Percentiles rank a stretch among this genome's conserved stretches.
These are phyloP conservation scores for Kwoniella botswanensis DNA, from an alignment of 768 basidiomycete genomes.

Conservation along the genomic window DNA sequence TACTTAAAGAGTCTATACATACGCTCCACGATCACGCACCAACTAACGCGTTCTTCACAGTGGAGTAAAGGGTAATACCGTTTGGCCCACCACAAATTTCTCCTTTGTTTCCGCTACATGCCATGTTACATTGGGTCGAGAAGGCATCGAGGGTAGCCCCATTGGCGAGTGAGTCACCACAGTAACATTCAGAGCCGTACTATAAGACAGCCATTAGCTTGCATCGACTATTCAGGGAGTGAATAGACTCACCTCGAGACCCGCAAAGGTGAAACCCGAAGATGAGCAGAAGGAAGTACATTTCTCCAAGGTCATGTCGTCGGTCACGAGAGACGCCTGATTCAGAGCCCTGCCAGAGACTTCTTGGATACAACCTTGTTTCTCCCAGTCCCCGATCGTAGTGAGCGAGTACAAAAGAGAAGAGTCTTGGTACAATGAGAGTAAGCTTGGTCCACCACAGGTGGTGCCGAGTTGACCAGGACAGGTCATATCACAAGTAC, in stretches of 20 bases:
- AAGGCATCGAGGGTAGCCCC: constrained; percentile 34
- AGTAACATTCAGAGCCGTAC: constrained; percentile 51
- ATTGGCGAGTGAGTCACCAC: constrained; percentile 42
- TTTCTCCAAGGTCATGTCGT: constrained; percentile 38
- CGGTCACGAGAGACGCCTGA: constrained; percentile 33
- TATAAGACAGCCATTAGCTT: constrained; percentile 8
- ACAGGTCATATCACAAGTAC: constrained; percentile 30
- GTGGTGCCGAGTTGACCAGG: constrained; percentile 15
- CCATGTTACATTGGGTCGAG: constrained; percentile 42
- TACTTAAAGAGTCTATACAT: background rate
- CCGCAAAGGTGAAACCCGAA: constrained; percentile 38
- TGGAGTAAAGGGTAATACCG: constrained; percentile 30
- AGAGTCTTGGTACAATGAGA: constrained; percentile 29
- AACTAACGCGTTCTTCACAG: constrained; percentile 4
- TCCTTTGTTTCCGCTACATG: constrained; percentile 39
- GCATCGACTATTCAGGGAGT: constrained; percentile 24
- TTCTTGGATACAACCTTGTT: constrained; percentile 42
- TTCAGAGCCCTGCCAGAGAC: constrained; percentile 47
- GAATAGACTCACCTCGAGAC: constrained; percentile 39
- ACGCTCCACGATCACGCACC: background rate
- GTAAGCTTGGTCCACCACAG: constrained; percentile 27
- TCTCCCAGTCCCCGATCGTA: constrained; percentile 19
- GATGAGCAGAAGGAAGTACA: constrained; percentile 43
- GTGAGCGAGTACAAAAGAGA: constrained; percentile 14
- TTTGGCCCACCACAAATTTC: constrained; percentile 41